These are phyloP conservation scores for Fusarium irregulare DNA, from an alignment of 2,329 filamentous ascomycete genomes.

Conservation along the genomic window DNA sequence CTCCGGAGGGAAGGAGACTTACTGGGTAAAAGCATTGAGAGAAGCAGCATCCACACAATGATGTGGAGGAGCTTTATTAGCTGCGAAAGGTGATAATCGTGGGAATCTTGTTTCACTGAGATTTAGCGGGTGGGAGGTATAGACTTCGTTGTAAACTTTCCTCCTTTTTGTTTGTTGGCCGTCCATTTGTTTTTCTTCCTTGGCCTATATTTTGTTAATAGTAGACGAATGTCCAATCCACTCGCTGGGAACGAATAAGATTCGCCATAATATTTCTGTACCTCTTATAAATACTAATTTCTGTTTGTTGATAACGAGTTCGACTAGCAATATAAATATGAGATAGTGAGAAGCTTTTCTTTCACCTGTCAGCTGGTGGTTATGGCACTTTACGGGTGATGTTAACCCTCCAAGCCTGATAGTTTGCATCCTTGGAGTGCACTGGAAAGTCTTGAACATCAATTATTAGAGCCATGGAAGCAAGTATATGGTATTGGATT, in stretches of 20 bases:
- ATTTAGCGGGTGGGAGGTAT: conserved; percentile 40
- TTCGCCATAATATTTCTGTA: conserved; percentile 1
- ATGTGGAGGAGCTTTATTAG: conserved; percentile 3
- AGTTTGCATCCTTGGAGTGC: background rate
- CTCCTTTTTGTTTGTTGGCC: conserved; percentile 6
- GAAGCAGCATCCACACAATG: conserved; percentile 14
- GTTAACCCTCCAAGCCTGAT: background rate
- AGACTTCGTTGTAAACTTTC: conserved; percentile 35
- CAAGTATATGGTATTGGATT: background rate
- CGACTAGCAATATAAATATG: background rate
- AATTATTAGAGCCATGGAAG: background rate
- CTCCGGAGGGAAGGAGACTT: conserved; percentile 39
- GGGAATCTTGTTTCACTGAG: conserved; percentile 34
- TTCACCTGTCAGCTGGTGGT: background rate
- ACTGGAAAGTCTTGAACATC: background rate
- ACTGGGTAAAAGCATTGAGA: conserved; percentile 35
- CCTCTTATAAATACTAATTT: background rate
- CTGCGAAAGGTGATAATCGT: conserved; percentile 32
- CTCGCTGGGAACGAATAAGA: conserved; percentile 41
- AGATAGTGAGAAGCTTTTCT: background rate
- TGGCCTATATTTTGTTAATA: conserved; percentile 46
- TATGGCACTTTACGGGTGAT: background rate
- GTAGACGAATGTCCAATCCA: conserved; percentile 39
- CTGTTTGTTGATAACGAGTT: background rate
- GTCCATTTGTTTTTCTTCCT: conserved; percentile 6